phyloP scores from a whole-genome alignment of 352 stramenopile genomes.

The Pythium sp. region DNA sequence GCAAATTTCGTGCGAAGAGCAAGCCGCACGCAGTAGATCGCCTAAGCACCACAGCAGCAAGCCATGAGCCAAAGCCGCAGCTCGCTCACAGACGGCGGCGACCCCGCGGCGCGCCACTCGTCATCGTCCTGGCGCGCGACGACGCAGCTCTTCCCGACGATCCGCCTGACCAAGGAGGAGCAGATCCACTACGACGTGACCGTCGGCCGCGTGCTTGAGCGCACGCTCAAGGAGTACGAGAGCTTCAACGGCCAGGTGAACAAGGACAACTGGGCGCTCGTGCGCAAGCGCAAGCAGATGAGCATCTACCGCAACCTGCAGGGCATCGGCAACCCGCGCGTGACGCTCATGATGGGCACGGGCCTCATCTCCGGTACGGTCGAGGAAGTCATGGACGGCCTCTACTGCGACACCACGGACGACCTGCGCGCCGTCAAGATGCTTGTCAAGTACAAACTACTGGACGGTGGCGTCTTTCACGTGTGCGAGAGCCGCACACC shows the following conservation, averaged over 20 bases:
- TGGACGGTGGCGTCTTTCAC: slow-evolving; percentile 37
- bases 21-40: background rate
- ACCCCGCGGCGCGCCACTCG: background rate
- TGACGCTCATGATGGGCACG: slow-evolving; percentile 17
- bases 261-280: slow-evolving; percentile 13
- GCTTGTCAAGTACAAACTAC: slow-evolving; percentile 29
- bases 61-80: slow-evolving; percentile 4
- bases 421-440: slow-evolving; percentile 30
- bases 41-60: background rate
- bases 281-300: slow-evolving; percentile 19
- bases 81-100: background rate
- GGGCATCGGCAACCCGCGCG: slow-evolving; percentile 12
- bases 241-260: slow-evolving; percentile 15
- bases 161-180: slow-evolving; percentile 19
- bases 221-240: slow-evolving; percentile 17
- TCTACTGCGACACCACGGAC: slow-evolving; percentile 40
- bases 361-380: slow-evolving; percentile 11
- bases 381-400: slow-evolving; percentile 36
- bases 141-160: slow-evolving; percentile 20
- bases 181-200: slow-evolving; percentile 22
- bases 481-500: slow-evolving; percentile 26
- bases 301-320: slow-evolving; percentile 18
- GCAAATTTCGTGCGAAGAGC: slow-evolving; percentile 6
- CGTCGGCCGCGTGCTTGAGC: slow-evolving; percentile 18
- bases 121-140: slow-evolving; percentile 16